These are phyloP conservation scores for Cenchrus americanus DNA, from an alignment of 176 grass and related monocot species.

Conservation along the genomic window DNA sequence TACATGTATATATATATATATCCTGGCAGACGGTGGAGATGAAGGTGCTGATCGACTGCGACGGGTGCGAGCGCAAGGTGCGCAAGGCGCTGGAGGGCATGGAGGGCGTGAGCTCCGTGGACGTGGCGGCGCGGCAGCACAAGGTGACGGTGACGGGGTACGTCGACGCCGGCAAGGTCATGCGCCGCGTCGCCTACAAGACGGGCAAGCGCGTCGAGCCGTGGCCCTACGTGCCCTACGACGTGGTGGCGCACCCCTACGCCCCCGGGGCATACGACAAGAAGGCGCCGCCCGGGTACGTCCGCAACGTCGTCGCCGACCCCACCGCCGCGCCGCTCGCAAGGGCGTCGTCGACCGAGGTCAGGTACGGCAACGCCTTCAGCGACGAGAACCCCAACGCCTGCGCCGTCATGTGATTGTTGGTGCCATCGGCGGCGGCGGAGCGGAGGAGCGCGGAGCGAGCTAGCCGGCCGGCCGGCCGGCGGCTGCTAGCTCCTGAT, in stretches of 20 bases:
- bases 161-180: slow-evolving; percentile 72
- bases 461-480: too few relatives aligned
- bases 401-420: slow-evolving; percentile 65
- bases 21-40: slow-evolving; percentile 76
- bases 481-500: too few relatives aligned
- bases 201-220: slow-evolving; percentile 80
- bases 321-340: slow-evolving; percentile 67
- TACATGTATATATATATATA: background rate
- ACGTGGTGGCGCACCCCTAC: slow-evolving; percentile 75
- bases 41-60: slow-evolving; percentile 95
- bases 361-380: slow-evolving; percentile 63
- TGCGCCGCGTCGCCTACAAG: slow-evolving; percentile 64
- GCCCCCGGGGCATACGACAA: slow-evolving; percentile 83
- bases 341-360: slow-evolving; percentile 72
- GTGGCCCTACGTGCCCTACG: slow-evolving; percentile 89
- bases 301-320: slow-evolving; percentile 66
- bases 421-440: too few relatives aligned
- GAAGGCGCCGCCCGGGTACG: slow-evolving; percentile 70
- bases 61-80: slow-evolving; percentile 89
- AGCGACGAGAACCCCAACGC: slow-evolving; percentile 95
- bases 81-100: slow-evolving; percentile 68
- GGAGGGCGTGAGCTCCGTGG: slow-evolving; percentile 69
- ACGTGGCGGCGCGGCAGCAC: slow-evolving; percentile 66
- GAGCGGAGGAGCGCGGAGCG: too few relatives aligned
- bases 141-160: slow-evolving; percentile 82